Evolutionary conservation across 2,329 filamentous ascomycete species (phyloP).

Genomic region (Rutstroemia sydowiana): DNA sequence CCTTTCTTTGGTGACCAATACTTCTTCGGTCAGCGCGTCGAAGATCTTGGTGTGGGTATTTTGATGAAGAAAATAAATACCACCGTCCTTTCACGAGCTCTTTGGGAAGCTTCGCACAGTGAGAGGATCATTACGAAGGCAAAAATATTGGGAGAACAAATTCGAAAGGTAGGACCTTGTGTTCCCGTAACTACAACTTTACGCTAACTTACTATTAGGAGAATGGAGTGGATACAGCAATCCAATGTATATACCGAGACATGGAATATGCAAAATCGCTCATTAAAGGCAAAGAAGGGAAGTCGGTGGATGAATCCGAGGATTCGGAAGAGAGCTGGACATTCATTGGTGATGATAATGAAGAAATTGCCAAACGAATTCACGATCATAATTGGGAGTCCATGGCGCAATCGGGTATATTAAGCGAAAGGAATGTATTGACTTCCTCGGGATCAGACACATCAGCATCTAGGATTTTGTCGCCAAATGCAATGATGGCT

Average conservation of each 20-base stretch:
- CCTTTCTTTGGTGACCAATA: slow-evolving; percentile 76
- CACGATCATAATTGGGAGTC: slow-evolving; percentile 30
- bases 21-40: slow-evolving; percentile 77
- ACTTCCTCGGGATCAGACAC: slow-evolving; percentile 13
- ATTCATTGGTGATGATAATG: slow-evolving; percentile 56
- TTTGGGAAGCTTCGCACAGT: slow-evolving; percentile 88
- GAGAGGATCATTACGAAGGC: slow-evolving; percentile 90
- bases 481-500: slow-evolving; percentile 4
- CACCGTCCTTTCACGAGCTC: slow-evolving; percentile 72
- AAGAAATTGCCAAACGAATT: slow-evolving; percentile 26
- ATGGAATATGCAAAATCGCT: slow-evolving; percentile 85
- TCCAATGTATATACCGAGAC: slow-evolving; percentile 89
- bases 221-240: slow-evolving; percentile 80
- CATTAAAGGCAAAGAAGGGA: slow-evolving; percentile 58
- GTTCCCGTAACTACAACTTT: not conserved
- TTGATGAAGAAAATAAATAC: slow-evolving; percentile 84
- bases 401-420: slow-evolving; percentile 21
- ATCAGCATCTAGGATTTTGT: slow-evolving; percentile 1
- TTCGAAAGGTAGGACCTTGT: slow-evolving; percentile 61
- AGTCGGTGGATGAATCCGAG: slow-evolving; percentile 46
- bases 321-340: slow-evolving; percentile 83
- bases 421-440: slow-evolving; percentile 7
- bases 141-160: slow-evolving; percentile 71
- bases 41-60: slow-evolving; percentile 88
- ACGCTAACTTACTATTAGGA: slow-evolving; percentile 50